Evolutionary conservation across 2,329 filamentous ascomycete species (phyloP).

Genomic region (Penicillium capsulatum): DNA sequence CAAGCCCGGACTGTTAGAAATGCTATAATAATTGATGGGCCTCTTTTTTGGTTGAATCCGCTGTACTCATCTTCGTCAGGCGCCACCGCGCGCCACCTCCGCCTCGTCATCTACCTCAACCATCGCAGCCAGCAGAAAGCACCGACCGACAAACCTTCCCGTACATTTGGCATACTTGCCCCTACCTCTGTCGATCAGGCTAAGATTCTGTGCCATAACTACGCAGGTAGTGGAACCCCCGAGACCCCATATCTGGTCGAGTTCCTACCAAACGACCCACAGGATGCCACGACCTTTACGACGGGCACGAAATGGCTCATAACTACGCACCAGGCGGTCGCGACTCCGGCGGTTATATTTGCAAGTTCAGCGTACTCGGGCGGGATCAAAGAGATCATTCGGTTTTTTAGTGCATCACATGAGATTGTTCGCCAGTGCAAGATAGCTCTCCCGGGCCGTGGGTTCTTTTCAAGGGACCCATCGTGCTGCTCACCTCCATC

Average conservation of each 20-base stretch:
- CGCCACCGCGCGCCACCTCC: too few relatives aligned
- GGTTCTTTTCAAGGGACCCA: conserved; percentile 20
- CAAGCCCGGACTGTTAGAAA: too few relatives aligned
- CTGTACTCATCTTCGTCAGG: too few relatives aligned
- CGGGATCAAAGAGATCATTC: background rate
- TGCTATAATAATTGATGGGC: too few relatives aligned
- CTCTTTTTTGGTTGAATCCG: too few relatives aligned
- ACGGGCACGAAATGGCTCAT: background rate
- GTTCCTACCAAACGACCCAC: conserved; percentile 1
- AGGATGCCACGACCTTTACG: conserved; percentile 2
- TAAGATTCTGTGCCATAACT: too few relatives aligned
- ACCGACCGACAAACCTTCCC: too few relatives aligned
- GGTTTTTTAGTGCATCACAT: conserved; percentile 10
- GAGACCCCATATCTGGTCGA: conserved; percentile 3
- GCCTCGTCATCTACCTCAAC: too few relatives aligned
- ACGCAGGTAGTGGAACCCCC: background rate
- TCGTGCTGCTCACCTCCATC: conserved; percentile 16
- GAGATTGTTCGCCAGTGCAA: conserved; percentile 17
- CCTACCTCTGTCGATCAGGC: too few relatives aligned
- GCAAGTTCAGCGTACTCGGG: conserved; percentile 9
- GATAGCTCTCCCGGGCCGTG: conserved; percentile 9
- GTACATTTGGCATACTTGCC: too few relatives aligned
- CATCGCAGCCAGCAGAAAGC: too few relatives aligned
- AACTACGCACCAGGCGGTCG: conserved; percentile 6
- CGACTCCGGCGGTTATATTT: conserved; percentile 16